A percentile compares a stretch with the other conserved stretches of the same genome.
These are phyloP conservation scores for Globisporangium polare DNA, from an alignment of 352 stramenopile genomes.

Conservation along the genomic window DNA sequence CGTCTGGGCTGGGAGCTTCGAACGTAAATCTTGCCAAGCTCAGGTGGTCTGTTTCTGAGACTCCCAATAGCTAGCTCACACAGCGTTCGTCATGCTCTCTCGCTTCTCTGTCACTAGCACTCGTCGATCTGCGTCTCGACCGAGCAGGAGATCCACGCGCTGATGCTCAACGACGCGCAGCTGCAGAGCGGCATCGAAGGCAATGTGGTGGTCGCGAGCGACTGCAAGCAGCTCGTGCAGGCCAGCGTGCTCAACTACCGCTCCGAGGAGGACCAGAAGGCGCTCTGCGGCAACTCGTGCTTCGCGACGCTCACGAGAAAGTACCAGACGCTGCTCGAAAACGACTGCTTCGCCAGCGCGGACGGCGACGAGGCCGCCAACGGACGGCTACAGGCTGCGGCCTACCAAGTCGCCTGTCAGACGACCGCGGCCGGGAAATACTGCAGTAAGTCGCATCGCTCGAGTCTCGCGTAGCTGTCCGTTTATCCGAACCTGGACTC, in stretches of 20 bases:
- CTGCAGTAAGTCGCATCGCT: constrained; percentile 45
- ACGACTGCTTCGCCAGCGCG: constrained; percentile 55
- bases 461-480: not conserved
- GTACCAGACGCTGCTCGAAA: constrained; percentile 61
- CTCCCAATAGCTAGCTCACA: too few species aligned
- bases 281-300: constrained; percentile 61
- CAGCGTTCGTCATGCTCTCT: too few species aligned
- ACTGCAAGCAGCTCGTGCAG: constrained; percentile 56
- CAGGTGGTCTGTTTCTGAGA: too few species aligned
- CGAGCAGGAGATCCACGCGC: constrained; percentile 36
- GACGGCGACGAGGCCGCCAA: constrained; percentile 57
- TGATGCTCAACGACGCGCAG: constrained; percentile 58
- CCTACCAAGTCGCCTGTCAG: constrained; percentile 76
- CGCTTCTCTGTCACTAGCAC: constrained; percentile 15
- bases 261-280: constrained; percentile 52
- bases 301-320: constrained; percentile 50
- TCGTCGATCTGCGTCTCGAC: constrained; percentile 41
- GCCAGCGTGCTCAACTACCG: constrained; percentile 52
- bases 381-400: constrained; percentile 43
- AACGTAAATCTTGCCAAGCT: constrained; percentile 19
- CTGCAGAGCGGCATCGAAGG: constrained; percentile 59
- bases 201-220: constrained; percentile 38
- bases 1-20: constrained; percentile 23
- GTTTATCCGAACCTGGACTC: not conserved
- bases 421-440: constrained; percentile 50